Conservation (phyloP, 495 filamentous ascomycete species). For the Aspergillus mulundensis region DNA sequence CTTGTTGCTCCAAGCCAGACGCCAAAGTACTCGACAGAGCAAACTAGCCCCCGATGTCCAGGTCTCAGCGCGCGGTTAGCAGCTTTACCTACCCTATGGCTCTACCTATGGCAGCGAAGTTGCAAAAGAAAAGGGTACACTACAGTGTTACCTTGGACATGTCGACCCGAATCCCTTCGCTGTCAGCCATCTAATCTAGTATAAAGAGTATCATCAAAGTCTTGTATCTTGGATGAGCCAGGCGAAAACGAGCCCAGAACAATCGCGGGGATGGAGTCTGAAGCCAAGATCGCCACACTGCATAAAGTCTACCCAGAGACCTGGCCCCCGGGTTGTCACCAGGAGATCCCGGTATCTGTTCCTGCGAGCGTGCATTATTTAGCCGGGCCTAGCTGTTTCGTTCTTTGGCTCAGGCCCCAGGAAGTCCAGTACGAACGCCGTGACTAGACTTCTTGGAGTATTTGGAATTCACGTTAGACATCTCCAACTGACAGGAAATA, state of each 20-base stretch:
- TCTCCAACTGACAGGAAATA: slow-evolving; percentile 15
- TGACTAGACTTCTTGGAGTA: not conserved
- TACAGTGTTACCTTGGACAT: not conserved
- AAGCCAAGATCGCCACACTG: slow-evolving; percentile 22
- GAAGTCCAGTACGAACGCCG: not conserved
- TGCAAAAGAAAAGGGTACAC: not conserved
- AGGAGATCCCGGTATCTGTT: slow-evolving; percentile 32
- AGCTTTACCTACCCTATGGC: not conserved
- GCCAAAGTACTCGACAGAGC: slow-evolving; percentile 12
- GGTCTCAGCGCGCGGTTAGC: not conserved
- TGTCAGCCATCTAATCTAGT: not conserved
- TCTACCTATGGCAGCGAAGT: not conserved
- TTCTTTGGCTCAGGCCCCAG: slow-evolving; percentile 3
- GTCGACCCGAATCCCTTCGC: not conserved
- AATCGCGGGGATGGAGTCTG: slow-evolving; percentile 9
- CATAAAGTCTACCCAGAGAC: slow-evolving; percentile 25
- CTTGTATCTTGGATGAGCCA: not conserved
- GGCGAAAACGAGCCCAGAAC: slow-evolving; percentile 12
- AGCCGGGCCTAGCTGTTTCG: slow-evolving; percentile 18
- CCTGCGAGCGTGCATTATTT: slow-evolving; percentile 28
- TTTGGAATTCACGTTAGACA: slow-evolving; percentile 17
- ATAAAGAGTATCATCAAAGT: not conserved
- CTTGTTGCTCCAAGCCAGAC: not conserved
- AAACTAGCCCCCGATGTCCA: slow-evolving; percentile 21
- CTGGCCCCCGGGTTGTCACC: slow-evolving; percentile 29